These are phyloP conservation scores for Tuber brumale DNA, from an alignment of 495 filamentous ascomycete genomes.

Conservation along the genomic window DNA sequence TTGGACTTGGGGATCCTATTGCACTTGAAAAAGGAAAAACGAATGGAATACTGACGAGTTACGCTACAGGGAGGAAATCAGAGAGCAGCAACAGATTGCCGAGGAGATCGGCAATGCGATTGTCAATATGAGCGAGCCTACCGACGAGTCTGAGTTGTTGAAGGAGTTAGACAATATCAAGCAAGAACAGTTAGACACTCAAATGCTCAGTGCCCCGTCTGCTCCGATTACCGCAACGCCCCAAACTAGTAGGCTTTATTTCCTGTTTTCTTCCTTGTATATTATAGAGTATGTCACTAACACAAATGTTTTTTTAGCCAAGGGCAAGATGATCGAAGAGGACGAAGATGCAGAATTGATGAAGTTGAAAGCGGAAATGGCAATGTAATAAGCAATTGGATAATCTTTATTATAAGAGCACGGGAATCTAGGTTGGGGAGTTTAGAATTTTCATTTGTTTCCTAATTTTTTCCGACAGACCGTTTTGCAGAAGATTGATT, in stretches of 20 bases:
- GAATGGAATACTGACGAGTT: constrained; percentile 16
- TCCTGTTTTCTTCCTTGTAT: constrained; percentile 28
- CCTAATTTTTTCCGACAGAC: constrained; percentile 9
- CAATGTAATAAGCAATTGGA: constrained; percentile 58
- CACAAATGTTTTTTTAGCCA: constrained; percentile 39
- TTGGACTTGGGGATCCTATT: not conserved
- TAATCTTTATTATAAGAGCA: not conserved
- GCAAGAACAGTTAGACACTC: constrained; percentile 81
- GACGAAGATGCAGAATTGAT: constrained; percentile 90
- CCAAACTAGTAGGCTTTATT: constrained; percentile 71
- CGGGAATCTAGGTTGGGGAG: constrained; percentile 11
- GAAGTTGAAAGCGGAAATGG: constrained; percentile 95
- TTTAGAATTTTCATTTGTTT: constrained; percentile 29
- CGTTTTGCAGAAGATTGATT: not conserved
- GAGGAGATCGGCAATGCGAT: constrained; percentile 87
- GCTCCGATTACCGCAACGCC: constrained; percentile 50
- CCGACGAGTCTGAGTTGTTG: constrained; percentile 83
- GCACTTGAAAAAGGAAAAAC: not conserved
- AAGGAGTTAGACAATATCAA: constrained; percentile 69
- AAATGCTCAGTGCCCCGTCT: constrained; percentile 84
- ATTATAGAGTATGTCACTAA: constrained; percentile 34
- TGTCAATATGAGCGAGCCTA: constrained; percentile 59
- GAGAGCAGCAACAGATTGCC: constrained; percentile 84
- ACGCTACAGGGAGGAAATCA: constrained; percentile 71
- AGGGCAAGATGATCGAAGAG: constrained; percentile 65